These are phyloP conservation scores for Mycosphaerella arachidis DNA, from an alignment of 2,329 filamentous ascomycete species.

Conservation along the genomic window DNA sequence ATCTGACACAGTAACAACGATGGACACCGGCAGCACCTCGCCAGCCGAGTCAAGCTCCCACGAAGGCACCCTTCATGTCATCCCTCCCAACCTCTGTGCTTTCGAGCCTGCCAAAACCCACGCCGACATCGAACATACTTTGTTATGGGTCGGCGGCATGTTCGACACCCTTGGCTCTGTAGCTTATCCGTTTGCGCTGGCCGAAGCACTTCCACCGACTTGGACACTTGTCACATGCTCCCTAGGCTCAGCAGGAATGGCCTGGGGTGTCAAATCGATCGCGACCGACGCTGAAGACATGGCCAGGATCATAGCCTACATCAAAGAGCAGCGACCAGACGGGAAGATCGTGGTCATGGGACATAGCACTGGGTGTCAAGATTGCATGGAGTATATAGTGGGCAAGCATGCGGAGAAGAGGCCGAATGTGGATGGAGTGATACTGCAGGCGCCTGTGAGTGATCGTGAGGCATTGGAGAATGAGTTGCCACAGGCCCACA, in stretches of 20 bases:
- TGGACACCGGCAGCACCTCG: constrained; percentile 5
- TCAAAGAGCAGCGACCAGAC: constrained; percentile 38
- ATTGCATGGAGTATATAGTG: constrained; percentile 60
- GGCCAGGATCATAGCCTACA: constrained; percentile 48
- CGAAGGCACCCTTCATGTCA: constrained; percentile 40
- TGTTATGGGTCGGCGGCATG: constrained; percentile 68
- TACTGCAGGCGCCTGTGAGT: constrained; percentile 75
- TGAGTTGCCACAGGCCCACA: constrained; percentile 41
- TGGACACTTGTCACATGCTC: constrained; percentile 48
- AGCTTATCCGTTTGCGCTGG: constrained; percentile 52
- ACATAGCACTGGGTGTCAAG: constrained; percentile 66
- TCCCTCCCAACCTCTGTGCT: constrained; percentile 39
- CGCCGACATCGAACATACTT: constrained; percentile 49
- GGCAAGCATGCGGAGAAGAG: constrained; percentile 34
- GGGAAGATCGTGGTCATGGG: constrained; percentile 64
- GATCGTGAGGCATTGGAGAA: constrained; percentile 63
- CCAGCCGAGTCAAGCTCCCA: constrained; percentile 3
- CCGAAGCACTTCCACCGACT: constrained; percentile 42
- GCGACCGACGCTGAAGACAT: constrained; percentile 53
- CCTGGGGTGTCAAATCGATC: constrained; percentile 53
- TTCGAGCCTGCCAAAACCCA: constrained; percentile 41
- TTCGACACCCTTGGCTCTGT: constrained; percentile 65
- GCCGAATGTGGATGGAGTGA: constrained; percentile 63
- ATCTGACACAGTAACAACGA: background rate
- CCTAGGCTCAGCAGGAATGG: constrained; percentile 48